Conservation (phyloP, 345 rosid species). For the Sonneratia alba region DNA sequence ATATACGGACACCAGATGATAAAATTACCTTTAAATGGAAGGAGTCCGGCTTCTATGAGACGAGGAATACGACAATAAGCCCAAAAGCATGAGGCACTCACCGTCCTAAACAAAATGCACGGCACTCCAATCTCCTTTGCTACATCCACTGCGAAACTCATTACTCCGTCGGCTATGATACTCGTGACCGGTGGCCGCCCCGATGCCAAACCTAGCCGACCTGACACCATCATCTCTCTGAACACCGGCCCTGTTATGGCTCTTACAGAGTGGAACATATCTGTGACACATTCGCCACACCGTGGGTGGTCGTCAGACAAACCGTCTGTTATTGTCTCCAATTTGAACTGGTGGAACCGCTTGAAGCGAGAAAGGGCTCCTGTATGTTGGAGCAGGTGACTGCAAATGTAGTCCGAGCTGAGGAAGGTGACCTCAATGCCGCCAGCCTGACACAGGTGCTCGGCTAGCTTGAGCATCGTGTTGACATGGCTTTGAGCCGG, state of each 20-base stretch:
- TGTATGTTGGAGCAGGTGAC: constrained; percentile 14
- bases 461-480: constrained; percentile 61
- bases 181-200: constrained; percentile 17
- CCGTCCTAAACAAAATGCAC: constrained; percentile 23
- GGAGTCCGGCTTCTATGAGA: constrained; percentile 26
- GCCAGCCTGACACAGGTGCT: constrained; percentile 35
- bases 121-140: constrained; percentile 25
- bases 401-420: constrained; percentile 27
- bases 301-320: constrained; percentile 22
- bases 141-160: constrained; percentile 21
- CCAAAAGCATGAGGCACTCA: constrained; percentile 27
- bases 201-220: not conserved
- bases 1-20: not conserved
- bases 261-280: constrained; percentile 13
- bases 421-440: constrained; percentile 54
- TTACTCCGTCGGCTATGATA: constrained; percentile 28
- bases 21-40: constrained; percentile 31
- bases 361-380: constrained; percentile 26
- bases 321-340: constrained; percentile 25
- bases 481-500: constrained; percentile 65
- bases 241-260: constrained; percentile 8
- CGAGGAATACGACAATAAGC: constrained; percentile 20
- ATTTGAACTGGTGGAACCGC: constrained; percentile 23
- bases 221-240: constrained; percentile 12
- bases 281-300: constrained; percentile 6